Evolutionary conservation across 805 yeast genomes (phyloP), one percentile per base, ranked within the genome.

Genomic region (Sugiyamaella chiloensis): DNA sequence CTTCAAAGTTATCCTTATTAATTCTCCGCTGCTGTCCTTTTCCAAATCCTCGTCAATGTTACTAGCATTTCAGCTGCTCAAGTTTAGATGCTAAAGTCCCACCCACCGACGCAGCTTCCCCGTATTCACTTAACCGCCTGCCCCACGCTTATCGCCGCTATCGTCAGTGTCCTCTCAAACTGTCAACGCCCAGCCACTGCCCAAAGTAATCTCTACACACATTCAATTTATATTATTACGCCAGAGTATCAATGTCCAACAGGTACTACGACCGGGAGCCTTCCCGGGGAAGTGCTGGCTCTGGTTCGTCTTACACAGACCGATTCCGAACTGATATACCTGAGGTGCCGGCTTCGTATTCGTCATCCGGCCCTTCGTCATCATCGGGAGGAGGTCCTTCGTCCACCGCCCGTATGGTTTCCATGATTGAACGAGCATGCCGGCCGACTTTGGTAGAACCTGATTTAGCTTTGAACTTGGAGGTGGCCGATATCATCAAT

Each of bases 401-500:
- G 16, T 30, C 54, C 2, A 44, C 54, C 8, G 50, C 51, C n/a
- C 24, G 61, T 36, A 47, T 64, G 26, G 48, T 51, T 21, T 30
- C 55, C 27, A 44, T 61, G 56, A 61, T 63, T 24, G 84, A 82
- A 60, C 80, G 96, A 52, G 97, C 98, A 1, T 89, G 96, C 60
- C 79, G 93, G 57, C 84, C 93, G 31, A 74, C 91, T 1, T 71
- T 87, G 41, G 63, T 71, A 21, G 96, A 91, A 68, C 98, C 99
- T 4, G 91, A 93, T 61, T 74, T 90, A 50, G 87, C 88, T 2
- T 69, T 89, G 52, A 93, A 91, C 63, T 69, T 93, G 57, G 97
- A 91, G 63, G 90, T 93, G 51, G 91, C 97, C 52, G 99, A 93
- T 66, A 76, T 84, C 59, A 81, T 93, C 65, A 93, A 93, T 63